Conservation (phyloP, 148 eudicot species). For the Rhododendron vialii region DNA sequence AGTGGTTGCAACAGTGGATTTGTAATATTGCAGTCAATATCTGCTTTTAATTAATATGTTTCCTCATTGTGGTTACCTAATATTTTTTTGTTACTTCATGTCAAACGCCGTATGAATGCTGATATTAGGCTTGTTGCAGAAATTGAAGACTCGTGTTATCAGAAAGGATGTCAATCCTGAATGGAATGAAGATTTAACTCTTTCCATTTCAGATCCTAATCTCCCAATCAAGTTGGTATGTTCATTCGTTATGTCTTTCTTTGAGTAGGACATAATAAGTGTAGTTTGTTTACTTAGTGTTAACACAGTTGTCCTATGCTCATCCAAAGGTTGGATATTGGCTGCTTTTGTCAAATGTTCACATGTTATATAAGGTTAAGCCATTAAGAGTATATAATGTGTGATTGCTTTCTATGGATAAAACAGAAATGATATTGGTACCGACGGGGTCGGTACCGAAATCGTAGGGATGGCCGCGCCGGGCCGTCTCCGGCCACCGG, state of each 20-base stretch:
- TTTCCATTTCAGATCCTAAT: slow-evolving; percentile 48
- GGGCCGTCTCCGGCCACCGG: no score
- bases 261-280: background rate
- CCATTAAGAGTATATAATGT: background rate
- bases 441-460: no score
- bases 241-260: background rate
- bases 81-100: background rate
- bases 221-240: slow-evolving; percentile 41
- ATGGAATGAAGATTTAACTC: slow-evolving; percentile 74
- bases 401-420: background rate
- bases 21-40: background rate
- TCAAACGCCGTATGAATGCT: background rate
- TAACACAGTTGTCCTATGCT: background rate
- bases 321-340: background rate
- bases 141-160: slow-evolving; percentile 61
- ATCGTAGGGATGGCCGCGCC: no score
- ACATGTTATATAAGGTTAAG: background rate
- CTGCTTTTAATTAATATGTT: background rate
- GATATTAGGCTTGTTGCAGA: slow-evolving; percentile 25
- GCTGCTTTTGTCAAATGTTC: background rate
- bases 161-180: slow-evolving; percentile 55
- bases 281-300: background rate
- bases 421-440: no score
- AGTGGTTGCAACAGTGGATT: background rate
- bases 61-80: background rate